Conservation (phyloP, 139 green algal species). For the Picochlorum sp. region DNA sequence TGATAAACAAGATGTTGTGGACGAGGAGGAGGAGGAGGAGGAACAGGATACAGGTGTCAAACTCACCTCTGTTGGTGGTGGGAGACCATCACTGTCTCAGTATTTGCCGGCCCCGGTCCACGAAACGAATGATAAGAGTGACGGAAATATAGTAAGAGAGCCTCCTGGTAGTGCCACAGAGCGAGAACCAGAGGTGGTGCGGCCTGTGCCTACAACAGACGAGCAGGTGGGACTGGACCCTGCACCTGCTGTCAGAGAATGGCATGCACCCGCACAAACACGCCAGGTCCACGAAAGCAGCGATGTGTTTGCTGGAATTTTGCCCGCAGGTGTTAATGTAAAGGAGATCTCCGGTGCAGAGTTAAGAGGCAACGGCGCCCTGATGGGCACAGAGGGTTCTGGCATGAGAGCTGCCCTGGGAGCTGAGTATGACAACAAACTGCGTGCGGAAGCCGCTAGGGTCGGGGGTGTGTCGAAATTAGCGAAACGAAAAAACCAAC, state of each 20-base stretch:
- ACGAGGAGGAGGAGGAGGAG: neutral
- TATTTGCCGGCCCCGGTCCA: neutral
- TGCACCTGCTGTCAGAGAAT: no score
- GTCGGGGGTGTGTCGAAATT: constrained; percentile 32
- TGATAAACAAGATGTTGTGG: neutral
- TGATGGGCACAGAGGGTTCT: constrained; percentile 26
- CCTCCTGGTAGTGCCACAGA: neutral
- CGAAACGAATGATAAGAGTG: neutral
- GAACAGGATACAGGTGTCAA: neutral
- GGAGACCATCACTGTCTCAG: neutral
- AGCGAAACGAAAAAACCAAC: constrained; percentile 66
- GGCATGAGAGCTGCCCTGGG: constrained; percentile 47
- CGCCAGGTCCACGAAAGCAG: no score
- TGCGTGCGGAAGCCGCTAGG: constrained; percentile 41
- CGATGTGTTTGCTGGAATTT: neutral
- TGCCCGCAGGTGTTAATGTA: constrained; percentile 13
- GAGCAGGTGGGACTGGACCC: neutral
- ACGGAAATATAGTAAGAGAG: neutral
- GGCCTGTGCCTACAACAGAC: neutral
- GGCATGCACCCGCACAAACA: no score
- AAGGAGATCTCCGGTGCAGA: constrained; percentile 46
- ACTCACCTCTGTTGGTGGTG: neutral
- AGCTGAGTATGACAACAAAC: constrained; percentile 47
- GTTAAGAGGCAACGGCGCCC: constrained; percentile 43
- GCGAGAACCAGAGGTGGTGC: neutral